Percentiles rank a stretch among this genome's conserved stretches.
These are phyloP conservation scores for Dittrichia graveolens DNA, from an alignment of 129 eudicot genomes.

Conservation along the genomic window DNA sequence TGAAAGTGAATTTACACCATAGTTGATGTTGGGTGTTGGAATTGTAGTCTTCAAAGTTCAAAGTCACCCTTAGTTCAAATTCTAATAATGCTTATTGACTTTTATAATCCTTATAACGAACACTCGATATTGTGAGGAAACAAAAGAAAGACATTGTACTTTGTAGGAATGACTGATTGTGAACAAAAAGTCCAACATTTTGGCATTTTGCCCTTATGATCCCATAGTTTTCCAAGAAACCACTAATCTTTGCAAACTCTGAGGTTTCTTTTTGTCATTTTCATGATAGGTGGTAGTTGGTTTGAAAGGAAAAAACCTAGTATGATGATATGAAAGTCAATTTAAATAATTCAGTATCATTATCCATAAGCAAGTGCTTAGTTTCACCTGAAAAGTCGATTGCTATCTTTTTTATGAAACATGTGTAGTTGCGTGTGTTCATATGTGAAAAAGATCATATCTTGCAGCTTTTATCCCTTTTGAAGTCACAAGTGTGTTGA, in stretches of 20 bases:
- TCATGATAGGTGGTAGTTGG: neutral
- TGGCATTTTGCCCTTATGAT: neutral
- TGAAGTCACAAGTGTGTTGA: conserved; percentile 10
- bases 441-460: neutral
- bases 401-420: neutral
- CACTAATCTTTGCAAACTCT: neutral
- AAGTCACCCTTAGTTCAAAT: neutral
- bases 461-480: conserved; percentile 7
- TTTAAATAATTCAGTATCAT: conserved; percentile 1
- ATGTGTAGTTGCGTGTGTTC: conserved; percentile 1
- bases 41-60: neutral
- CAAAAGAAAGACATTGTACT: neutral
- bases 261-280: neutral
- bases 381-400: neutral
- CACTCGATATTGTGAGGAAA: neutral
- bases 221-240: neutral
- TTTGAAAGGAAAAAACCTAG: neutral
- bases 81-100: neutral
- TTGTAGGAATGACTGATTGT: neutral
- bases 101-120: neutral
- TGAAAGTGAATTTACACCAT: neutral
- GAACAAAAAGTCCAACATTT: neutral
- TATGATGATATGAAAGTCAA: conserved; percentile 1
- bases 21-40: neutral
- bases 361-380: neutral